Evolutionary conservation across 1,284 basidiomycete species (phyloP), one percentile per base, ranked within the genome.

Genomic region (Volvariella volvacea): DNA sequence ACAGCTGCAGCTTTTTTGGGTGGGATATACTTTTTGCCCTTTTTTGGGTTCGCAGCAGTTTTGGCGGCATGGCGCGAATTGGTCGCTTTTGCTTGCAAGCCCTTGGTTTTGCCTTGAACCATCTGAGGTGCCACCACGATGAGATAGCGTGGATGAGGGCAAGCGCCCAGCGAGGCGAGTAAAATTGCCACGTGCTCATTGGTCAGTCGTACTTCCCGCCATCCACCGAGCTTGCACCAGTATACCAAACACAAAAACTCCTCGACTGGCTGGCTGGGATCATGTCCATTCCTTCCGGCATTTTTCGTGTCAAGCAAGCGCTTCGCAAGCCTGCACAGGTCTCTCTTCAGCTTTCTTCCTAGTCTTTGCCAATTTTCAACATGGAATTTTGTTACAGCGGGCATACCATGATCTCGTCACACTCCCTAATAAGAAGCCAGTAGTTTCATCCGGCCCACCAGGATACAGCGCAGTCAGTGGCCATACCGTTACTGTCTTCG

Each of bases 401-500:
- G 75, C 76, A 47, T 71, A 85, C 60, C 80, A 85, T 60, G 85
- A 88, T 67, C 61, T 87, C 33, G 66, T 73, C 49, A 74, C 73
- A n/a, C 66, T 83, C 25, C 76, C 82, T 45, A 66, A 68, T 37
- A 67, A 68, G 52, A 81, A 82, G 58, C 80, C 88, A 28, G 67
- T 88, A 53, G 73, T 92, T 56, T 77, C 82, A 14, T 70, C 80
- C 50, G 92, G 91, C 15, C 75, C 81, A 43, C 83, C 91, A 30
- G 92, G 92, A 43, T 83, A 94, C 56, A 92, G 90, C 58, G 83
- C 90, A 4, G 80, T 84, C 50, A 84, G 84, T 42, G 93, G 93
- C 2, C 92, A 94, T 66, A 80, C 87, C 39, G 95, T 88, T 34
- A 99, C 95, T 22, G 94, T 99, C 45, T 99, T 99, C 70, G 95